These are phyloP conservation scores for Penicillium decumbens DNA, from an alignment of 2,329 filamentous ascomycete genomes.

Conservation along the genomic window DNA sequence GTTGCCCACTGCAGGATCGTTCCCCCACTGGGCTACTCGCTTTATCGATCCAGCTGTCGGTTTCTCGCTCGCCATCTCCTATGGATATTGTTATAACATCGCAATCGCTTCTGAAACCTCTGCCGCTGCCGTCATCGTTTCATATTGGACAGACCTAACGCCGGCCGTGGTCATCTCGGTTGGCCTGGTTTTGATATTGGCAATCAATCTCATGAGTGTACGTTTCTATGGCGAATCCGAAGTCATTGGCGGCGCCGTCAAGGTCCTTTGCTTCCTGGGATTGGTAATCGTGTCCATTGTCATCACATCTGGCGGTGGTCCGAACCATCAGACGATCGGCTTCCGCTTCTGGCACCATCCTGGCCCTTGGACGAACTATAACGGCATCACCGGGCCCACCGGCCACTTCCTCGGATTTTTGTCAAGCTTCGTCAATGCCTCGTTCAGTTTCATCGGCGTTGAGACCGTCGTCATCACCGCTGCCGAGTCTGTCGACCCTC, in stretches of 20 bases:
- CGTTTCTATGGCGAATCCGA: slow-evolving; percentile 34
- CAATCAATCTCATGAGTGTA: slow-evolving; percentile 31
- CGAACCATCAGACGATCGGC: slow-evolving; percentile 30
- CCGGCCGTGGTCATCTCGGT: slow-evolving; percentile 66
- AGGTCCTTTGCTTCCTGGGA: slow-evolving; percentile 31
- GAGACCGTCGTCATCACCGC: slow-evolving; percentile 40
- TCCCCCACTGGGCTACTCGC: slow-evolving; percentile 82
- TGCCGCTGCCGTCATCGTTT: slow-evolving; percentile 76
- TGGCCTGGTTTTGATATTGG: slow-evolving; percentile 28
- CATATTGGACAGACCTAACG: slow-evolving; percentile 66
- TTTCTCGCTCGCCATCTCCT: slow-evolving; percentile 68
- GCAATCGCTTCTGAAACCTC: slow-evolving; percentile 73
- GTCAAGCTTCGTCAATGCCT: slow-evolving; percentile 40
- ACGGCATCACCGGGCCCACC: slow-evolving; percentile 27
- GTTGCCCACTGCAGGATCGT: slow-evolving; percentile 87
- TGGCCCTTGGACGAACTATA: slow-evolving; percentile 31
- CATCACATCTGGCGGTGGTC: slow-evolving; percentile 33
- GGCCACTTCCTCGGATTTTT: slow-evolving; percentile 37
- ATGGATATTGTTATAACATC: slow-evolving; percentile 86
- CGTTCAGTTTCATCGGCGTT: slow-evolving; percentile 42
- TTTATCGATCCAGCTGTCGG: slow-evolving; percentile 90
- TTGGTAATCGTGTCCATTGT: slow-evolving; percentile 31
- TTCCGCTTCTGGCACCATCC: slow-evolving; percentile 37
- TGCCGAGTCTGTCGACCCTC: slow-evolving; percentile 39
- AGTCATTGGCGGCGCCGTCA: slow-evolving; percentile 30